Base-by-base conservation (phyloP, 225 moss, liverwort and hornwort species). In the Anthoceros angustus region DNA sequence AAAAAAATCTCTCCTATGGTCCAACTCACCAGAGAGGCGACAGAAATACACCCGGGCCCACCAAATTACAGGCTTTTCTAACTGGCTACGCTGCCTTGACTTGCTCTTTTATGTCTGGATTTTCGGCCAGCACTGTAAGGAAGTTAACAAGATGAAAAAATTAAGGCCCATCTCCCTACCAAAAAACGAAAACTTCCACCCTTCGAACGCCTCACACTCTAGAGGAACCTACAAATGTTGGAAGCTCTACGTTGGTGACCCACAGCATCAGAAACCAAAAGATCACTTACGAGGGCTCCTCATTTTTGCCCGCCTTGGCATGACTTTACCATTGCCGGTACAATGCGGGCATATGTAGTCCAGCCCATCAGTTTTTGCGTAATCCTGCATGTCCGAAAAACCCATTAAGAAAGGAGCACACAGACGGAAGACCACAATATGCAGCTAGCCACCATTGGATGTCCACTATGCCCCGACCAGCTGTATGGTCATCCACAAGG, bases 301-400 rank as follows among this genome's bases (percentile, higher is more conserved):
- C 70, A 82, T 71, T 66, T 82, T 84, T 23, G 81, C 72, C 62
- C 81, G 74, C 62, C 77, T 67, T 40, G 79, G 48, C 49, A 79
- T 81, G 6, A 81, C 68, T 75, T 88, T 88, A 20, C 91, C 88
- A 70, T 87, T 88, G 55, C 92, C 82, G 20, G 92, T 80, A 75
- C 95, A 95, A 67, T 85, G 83, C 66, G 95, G 95, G 68, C 95
- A 95, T 12, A 95, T 95, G 63, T 95, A 95, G 60, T 95, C 95
- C 76, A 95, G 64, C 14, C 95, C 95, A 80, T 95, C 95, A 62
- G 95, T 95, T 77, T 95, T 95, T 38, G 95, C 92, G 74, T 95
- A 95, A 49, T 95, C 95, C 95, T 95, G 84, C 64, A 74, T 43
- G 21, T 9, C 64, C 16, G 24, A 23, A 14, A 25, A 20, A 5